These are phyloP conservation scores for Tricholoma saponaceum DNA, from an alignment of 768 basidiomycete species.

Conservation along the genomic window DNA sequence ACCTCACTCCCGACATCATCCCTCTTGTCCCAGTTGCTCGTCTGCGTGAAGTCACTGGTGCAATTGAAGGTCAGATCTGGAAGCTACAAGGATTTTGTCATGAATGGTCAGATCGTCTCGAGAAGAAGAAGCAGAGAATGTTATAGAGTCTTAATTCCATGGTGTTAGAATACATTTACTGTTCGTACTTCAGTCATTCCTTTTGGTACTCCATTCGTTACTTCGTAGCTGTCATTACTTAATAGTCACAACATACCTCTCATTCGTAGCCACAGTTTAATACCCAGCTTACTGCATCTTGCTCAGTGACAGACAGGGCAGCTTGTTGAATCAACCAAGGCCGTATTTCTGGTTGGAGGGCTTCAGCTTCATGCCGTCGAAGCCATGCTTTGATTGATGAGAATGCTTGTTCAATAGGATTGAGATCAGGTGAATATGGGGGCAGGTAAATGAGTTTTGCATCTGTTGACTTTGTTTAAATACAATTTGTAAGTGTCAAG, in stretches of 20 bases:
- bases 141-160: neutral
- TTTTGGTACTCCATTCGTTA: neutral
- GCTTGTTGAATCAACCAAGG: neutral
- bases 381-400: neutral
- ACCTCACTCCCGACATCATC: slow-evolving; percentile 17
- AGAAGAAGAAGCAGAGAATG: slow-evolving; percentile 9
- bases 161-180: neutral
- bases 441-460: neutral
- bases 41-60: slow-evolving; percentile 11
- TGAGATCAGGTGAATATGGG: neutral
- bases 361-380: neutral
- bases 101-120: slow-evolving; percentile 9
- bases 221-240: neutral
- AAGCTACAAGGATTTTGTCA: slow-evolving; percentile 10
- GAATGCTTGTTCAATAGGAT: neutral
- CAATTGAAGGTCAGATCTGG: slow-evolving; percentile 12
- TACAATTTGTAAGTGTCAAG: neutral
- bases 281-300: neutral
- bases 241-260: neutral
- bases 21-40: slow-evolving; percentile 9
- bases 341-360: neutral
- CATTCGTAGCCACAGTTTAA: neutral
- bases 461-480: neutral
- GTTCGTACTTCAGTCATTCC: neutral
- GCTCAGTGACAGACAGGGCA: neutral